A percentile compares a stretch with the other conserved stretches of the same genome.
Evolutionary conservation across 2,329 filamentous ascomycete species (phyloP).

Genomic region (Aspergillus terreus): DNA sequence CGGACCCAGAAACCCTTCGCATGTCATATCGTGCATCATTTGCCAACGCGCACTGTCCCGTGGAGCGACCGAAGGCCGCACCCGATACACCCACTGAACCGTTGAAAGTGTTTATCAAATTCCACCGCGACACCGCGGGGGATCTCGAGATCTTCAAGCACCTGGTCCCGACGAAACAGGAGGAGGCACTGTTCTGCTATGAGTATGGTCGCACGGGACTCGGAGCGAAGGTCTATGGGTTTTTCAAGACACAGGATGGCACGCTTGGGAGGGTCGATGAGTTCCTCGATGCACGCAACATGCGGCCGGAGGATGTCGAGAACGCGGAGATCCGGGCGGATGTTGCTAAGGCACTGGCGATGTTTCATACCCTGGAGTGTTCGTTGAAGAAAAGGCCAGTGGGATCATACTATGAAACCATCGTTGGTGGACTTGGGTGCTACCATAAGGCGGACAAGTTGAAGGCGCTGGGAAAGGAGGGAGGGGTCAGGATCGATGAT

Average conservation of each 20-base stretch:
- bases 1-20: neutral
- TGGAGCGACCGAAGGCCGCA: neutral
- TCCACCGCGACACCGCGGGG: neutral
- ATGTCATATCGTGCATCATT: constrained; percentile 1
- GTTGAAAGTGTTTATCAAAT: constrained; percentile 2
- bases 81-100: neutral
- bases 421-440: neutral
- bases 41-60: neutral
- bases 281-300: constrained; percentile 1
- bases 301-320: constrained; percentile 1
- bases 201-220: neutral
- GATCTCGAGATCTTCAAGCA: neutral
- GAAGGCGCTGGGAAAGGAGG: neutral
- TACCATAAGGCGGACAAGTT: constrained; percentile 2
- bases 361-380: neutral
- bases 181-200: neutral
- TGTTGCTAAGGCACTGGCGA: neutral
- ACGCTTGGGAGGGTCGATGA: constrained; percentile 1
- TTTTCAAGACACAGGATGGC: constrained; percentile 1
- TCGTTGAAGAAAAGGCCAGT: neutral
- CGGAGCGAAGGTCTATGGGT: neutral
- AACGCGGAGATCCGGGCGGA: neutral
- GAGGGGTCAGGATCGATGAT: neutral
- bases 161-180: neutral
- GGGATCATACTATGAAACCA: constrained; percentile 1